Base-by-base conservation (phyloP, 2,329 filamentous ascomycete species). In the Talaromyces islandicus region DNA sequence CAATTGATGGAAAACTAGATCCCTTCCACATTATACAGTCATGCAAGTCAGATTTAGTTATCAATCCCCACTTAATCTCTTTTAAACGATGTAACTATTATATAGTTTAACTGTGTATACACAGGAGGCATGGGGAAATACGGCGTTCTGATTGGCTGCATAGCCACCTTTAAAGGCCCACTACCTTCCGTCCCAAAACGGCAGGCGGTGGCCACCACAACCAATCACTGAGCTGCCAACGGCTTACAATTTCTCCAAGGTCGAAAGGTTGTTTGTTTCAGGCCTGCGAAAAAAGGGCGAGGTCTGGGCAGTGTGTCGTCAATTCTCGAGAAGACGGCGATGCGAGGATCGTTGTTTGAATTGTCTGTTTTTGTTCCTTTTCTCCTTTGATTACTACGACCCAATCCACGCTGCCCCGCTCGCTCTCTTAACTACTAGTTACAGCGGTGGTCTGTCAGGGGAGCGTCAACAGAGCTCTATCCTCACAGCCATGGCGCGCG, bases 401-500 rank as follows among this genome's bases (percentile, higher is more conserved):
- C n/a, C 29, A 24, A 19, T 41, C 24, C 14, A 43, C 17, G 12
- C 53, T 41, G 25, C 11, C 21, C 14, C 25, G 14, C 12, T 35
- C 19, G 25, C 6, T 5, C 29, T 35, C 30, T 5, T 17, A 54
- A 17, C 19, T 55, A 17, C 19, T 55, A 25, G 14, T 7, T 25
- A 32, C 27, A 12, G 29, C 29, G 38, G 53, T 43, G 2, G 6
- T 19, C 3, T 29, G 12, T 52, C 48, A 52, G 48, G 48, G 48
- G 48, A 30, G 27, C 51, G 27, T 29, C 53, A 30, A 19, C 25
- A 38, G 41, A 56, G 25, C 48, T n/a, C n/a, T 29, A 25, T 43
- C 35, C 27, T 29, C 43, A 21, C 54, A 54, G 55, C 64, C 60
- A 80, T 80, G 78, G 77, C 78, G 64, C 82, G 84, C 69, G 75